phyloP scores from a whole-genome alignment of 192 early-diverging fungal species.

The Podila clonocystis region DNA sequence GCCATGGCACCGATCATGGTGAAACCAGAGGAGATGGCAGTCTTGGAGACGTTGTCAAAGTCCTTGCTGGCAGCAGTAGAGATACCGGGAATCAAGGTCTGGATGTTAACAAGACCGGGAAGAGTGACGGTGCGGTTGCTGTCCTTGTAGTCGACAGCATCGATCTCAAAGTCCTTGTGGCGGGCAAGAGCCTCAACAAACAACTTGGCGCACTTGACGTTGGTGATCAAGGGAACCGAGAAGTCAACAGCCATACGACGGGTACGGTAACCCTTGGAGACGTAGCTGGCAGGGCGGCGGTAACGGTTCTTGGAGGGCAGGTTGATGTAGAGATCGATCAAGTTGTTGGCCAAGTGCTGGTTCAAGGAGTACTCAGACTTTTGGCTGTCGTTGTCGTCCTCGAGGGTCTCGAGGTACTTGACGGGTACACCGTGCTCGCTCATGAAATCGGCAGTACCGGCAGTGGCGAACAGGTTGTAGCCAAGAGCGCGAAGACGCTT shows the following conservation, averaged over 20 bases:
- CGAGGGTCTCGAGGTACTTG: slow-evolving; percentile 89
- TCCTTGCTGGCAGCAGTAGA: slow-evolving; percentile 56
- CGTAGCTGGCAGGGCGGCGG: slow-evolving; percentile 95
- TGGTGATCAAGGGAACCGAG: slow-evolving; percentile 96
- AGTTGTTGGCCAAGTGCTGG: slow-evolving; percentile 95
- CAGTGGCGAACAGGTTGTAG: slow-evolving; percentile 93
- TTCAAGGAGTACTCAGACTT: slow-evolving; percentile 92
- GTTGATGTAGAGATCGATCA: slow-evolving; percentile 99
- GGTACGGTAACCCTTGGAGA: slow-evolving; percentile 93
- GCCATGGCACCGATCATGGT: slow-evolving; percentile 78
- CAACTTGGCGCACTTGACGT: slow-evolving; percentile 99
- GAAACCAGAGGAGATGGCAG: slow-evolving; percentile 88
- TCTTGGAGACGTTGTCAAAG: slow-evolving; percentile 71
- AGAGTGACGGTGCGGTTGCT: slow-evolving; percentile 84
- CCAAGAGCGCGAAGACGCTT: slow-evolving; percentile 84
- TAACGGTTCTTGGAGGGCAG: slow-evolving; percentile 97
- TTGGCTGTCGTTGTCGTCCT: slow-evolving; percentile 59
- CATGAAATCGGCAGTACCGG: slow-evolving; percentile 97
- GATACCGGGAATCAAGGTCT: slow-evolving; percentile 69
- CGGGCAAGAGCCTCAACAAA: slow-evolving; percentile 96
- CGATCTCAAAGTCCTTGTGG: slow-evolving; percentile 73
- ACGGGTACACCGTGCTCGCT: slow-evolving; percentile 94
- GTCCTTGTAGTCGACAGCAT: slow-evolving; percentile 90
- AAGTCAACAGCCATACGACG: slow-evolving; percentile 99
- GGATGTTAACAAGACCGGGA: slow-evolving; percentile 91